A percentile compares a stretch with the other conserved stretches of the same genome.
These are phyloP conservation scores for Stachybotrys chlorohalonatus DNA, from an alignment of 2,329 filamentous ascomycete genomes.

Conservation along the genomic window DNA sequence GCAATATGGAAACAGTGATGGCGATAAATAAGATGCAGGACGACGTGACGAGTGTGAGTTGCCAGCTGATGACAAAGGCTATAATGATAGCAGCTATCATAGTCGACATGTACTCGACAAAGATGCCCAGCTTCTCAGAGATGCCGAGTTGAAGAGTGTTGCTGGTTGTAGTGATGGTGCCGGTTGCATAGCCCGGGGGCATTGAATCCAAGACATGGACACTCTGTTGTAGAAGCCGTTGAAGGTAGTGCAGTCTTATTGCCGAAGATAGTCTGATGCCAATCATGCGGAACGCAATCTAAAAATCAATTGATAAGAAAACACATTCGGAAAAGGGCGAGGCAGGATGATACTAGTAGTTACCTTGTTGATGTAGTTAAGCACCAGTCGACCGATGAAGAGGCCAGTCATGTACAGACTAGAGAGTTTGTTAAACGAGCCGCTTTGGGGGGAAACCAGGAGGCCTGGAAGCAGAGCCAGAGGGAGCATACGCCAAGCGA, in stretches of 20 bases:
- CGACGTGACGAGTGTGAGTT: slow-evolving; percentile 48
- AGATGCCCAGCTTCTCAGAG: slow-evolving; percentile 51
- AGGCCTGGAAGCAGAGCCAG: slow-evolving; percentile 5
- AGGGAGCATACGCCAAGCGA: slow-evolving; percentile 29
- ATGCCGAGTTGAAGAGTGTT: slow-evolving; percentile 58
- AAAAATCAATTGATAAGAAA: slow-evolving; percentile 4
- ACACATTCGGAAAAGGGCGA: not conserved
- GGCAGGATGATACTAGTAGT: not conserved
- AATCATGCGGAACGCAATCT: slow-evolving; percentile 53
- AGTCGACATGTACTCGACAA: slow-evolving; percentile 45
- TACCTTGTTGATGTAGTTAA: slow-evolving; percentile 54
- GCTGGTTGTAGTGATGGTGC: slow-evolving; percentile 54
- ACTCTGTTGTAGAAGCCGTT: slow-evolving; percentile 53
- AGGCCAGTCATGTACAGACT: slow-evolving; percentile 62
- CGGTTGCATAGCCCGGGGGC: slow-evolving; percentile 50
- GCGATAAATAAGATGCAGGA: slow-evolving; percentile 48
- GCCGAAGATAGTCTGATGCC: slow-evolving; percentile 53
- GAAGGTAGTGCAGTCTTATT: slow-evolving; percentile 55
- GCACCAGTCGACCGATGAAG: slow-evolving; percentile 55
- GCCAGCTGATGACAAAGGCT: slow-evolving; percentile 49
- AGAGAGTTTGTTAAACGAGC: not conserved
- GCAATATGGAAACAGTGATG: slow-evolving; percentile 34
- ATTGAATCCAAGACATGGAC: slow-evolving; percentile 61
- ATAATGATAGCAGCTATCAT: slow-evolving; percentile 44
- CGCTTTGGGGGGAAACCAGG: no score